These are phyloP conservation scores for Scedosporium boydii DNA, from an alignment of 2,329 filamentous ascomycete genomes.

Conservation along the genomic window DNA sequence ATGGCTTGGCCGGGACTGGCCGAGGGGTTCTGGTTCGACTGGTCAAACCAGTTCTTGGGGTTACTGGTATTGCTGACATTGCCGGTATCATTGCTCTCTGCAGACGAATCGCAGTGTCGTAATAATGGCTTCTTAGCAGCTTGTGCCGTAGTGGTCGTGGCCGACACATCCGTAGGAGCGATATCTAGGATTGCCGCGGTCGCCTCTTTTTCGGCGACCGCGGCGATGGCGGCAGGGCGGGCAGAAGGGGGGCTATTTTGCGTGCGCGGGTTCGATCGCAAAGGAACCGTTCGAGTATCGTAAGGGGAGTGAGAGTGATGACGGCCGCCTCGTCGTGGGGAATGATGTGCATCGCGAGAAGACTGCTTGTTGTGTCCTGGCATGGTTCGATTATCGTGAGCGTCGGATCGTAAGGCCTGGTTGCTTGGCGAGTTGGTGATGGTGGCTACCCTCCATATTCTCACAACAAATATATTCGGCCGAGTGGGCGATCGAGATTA, in stretches of 20 bases:
- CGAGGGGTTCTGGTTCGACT: slow-evolving; percentile 39
- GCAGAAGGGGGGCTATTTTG: background rate
- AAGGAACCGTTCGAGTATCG: background rate
- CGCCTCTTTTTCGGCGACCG: background rate
- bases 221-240: background rate
- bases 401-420: background rate
- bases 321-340: background rate
- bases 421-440: background rate
- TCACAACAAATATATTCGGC: no score
- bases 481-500: no score
- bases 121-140: background rate
- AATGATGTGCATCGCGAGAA: background rate
- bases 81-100: slow-evolving; percentile 37
- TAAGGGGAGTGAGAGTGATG: background rate
- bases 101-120: slow-evolving; percentile 31
- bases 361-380: background rate
- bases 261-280: background rate
- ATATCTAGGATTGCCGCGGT: background rate
- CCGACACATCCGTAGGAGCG: background rate
- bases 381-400: background rate
- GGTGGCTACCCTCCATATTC: no score
- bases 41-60: slow-evolving; percentile 44
- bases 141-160: background rate
- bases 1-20: slow-evolving; percentile 33
- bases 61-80: slow-evolving; percentile 34